phyloP scores from a whole-genome alignment of 75 land plant genomes.

The Isoetes taiwanensis region DNA sequence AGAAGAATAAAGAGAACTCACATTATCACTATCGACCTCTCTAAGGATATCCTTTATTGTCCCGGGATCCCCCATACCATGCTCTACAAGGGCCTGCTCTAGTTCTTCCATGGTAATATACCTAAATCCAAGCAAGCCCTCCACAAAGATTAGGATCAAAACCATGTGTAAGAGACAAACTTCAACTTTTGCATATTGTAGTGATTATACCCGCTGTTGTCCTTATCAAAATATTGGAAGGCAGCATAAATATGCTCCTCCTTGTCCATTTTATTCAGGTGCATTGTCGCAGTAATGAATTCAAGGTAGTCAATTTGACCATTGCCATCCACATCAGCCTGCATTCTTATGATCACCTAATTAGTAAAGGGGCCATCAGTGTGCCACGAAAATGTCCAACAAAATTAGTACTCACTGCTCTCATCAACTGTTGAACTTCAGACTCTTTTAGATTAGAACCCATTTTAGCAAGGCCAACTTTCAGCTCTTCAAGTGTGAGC shows the following conservation, averaged over 20 bases:
- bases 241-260: constrained; percentile 70
- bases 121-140: constrained; percentile 14
- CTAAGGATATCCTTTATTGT: constrained; percentile 66
- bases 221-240: constrained; percentile 62
- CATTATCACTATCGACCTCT: constrained; percentile 76
- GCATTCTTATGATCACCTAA: background rate
- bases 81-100: constrained; percentile 55
- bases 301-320: constrained; percentile 75
- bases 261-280: constrained; percentile 62
- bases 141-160: background rate
- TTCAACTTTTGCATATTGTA: background rate
- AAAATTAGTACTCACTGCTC: constrained; percentile 20
- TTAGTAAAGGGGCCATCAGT: constrained; percentile 5
- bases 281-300: constrained; percentile 74
- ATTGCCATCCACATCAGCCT: constrained; percentile 79
- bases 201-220: constrained; percentile 46
- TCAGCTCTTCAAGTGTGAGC: constrained; percentile 36
- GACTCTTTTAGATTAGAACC: constrained; percentile 38
- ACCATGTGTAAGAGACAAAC: background rate
- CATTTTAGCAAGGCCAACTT: constrained; percentile 23
- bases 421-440: constrained; percentile 41
- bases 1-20: too few relatives aligned
- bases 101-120: constrained; percentile 74
- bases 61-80: constrained; percentile 74
- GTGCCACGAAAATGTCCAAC: background rate